Conservation (phyloP, 75 land plant genomes). For the Selaginella moellendorffii region DNA sequence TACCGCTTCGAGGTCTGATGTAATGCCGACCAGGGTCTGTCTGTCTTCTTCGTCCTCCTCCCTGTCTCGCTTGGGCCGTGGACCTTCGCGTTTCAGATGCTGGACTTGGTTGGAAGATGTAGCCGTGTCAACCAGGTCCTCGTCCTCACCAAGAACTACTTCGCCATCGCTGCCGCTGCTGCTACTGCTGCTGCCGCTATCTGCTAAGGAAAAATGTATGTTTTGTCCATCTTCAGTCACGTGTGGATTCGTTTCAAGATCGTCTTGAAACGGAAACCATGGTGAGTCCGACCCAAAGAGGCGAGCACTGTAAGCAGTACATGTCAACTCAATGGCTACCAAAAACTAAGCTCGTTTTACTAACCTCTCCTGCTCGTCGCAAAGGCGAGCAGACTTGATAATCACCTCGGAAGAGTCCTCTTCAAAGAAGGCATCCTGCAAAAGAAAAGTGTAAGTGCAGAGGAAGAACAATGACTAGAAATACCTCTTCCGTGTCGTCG, state of each 20-base stretch:
- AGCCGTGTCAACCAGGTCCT: constrained; percentile 43
- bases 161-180: constrained; percentile 30
- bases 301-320: no score
- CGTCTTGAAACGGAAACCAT: constrained; percentile 9
- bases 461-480: no score
- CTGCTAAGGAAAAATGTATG: background rate
- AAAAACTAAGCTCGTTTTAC: background rate
- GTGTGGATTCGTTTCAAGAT: background rate
- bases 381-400: background rate
- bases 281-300: no score
- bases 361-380: background rate
- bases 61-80: background rate
- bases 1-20: background rate
- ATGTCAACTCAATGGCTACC: background rate
- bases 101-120: constrained; percentile 26
- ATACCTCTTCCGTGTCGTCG: background rate
- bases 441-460: no score
- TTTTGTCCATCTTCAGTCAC: background rate
- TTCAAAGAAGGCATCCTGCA: background rate
- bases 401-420: background rate
- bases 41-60: background rate
- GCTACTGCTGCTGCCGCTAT: background rate
- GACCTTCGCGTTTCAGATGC: no score
- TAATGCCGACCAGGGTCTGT: background rate
- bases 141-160: constrained; percentile 38